Conservation (phyloP, 176 grass and related monocot species). For the Carex scoparia region DNA sequence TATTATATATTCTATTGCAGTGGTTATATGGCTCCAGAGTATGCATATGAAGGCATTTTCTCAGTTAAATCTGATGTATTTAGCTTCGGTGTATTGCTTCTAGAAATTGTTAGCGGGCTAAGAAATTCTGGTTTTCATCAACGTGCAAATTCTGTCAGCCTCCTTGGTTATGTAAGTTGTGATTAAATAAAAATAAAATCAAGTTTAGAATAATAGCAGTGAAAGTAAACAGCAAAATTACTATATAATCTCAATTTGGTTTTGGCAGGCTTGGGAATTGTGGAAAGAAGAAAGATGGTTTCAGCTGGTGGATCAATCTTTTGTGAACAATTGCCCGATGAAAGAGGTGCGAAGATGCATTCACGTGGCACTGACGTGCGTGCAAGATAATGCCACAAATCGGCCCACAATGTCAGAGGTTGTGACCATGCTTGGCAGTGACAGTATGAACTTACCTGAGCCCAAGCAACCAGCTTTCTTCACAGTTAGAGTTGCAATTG, state of each 20-base stretch:
- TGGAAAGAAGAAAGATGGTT: constrained; percentile 14
- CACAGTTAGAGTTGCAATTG: not conserved
- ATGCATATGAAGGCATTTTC: constrained; percentile 44
- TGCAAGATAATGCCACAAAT: not conserved
- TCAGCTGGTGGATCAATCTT: constrained; percentile 2
- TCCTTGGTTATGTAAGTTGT: constrained; percentile 39
- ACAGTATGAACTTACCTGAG: not conserved
- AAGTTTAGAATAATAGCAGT: not conserved
- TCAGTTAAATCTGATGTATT: constrained; percentile 47
- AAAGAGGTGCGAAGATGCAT: not conserved
- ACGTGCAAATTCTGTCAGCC: constrained; percentile 13
- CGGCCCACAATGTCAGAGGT: constrained; percentile 20
- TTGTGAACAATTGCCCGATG: not conserved
- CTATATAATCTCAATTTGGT: not conserved
- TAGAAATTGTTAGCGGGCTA: constrained; percentile 48
- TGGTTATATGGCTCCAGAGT: constrained; percentile 59
- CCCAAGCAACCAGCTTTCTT: not conserved
- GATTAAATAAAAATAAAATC: not conserved
- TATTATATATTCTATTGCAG: not conserved
- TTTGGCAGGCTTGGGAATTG: not conserved
- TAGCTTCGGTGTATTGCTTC: constrained; percentile 41
- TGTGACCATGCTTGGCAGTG: not conserved
- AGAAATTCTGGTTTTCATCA: constrained; percentile 25
- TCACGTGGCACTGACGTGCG: not conserved
- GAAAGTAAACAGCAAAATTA: not conserved